Evolutionary conservation across 345 rosid species (phyloP), one percentile per base, ranked within the genome.

Genomic region (Hirschfeldia incana): DNA sequence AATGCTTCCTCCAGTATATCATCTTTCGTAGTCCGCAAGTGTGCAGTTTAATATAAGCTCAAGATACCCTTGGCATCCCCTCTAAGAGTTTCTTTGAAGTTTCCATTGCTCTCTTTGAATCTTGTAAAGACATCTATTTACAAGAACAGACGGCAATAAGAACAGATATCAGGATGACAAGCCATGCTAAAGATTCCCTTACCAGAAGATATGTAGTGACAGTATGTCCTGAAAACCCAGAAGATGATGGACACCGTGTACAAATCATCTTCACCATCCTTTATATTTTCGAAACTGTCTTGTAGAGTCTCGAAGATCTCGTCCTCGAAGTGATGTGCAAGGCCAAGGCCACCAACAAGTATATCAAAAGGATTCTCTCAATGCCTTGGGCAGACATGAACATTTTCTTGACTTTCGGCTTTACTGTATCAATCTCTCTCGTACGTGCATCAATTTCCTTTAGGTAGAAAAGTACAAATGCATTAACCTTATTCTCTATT

Each of bases 321-420:
- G n/a, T 65, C 64, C 27, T 74, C 71, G 28, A 74, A 74, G 28
- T 53, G 78, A 9, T 74, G 26, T 6, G 71, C 69, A 6, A 74
- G 64, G 29, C 78, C 71, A 65, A 74, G 65, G 10, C 11, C 37
- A 34, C 64, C 3, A 74, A 8, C 71, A 49, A 21, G 65, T 74
- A 49, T 4, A 74, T 74, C 1, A 53, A 34, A 53, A 65, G 9
- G 16, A 65, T 12, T 12, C 11, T 74, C 29, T 65, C 32, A 32
- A 0, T 10, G 4, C 16, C 16, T 28, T 28, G 10, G 33, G 5
- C 32, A 65, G 78, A 74, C 70, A 51, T 74, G 2, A 74, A 16
- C 65, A 2, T 16, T 9, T 53, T 53, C 59, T 53, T 53, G 27
- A 53, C 27, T 53, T 53, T 53, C 4, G 59, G 49, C 53, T 74